Evolutionary conservation across 148 eudicot genomes (phyloP), one percentile per base, ranked within the genome.

Genomic region (Rhododendron griersonianum): DNA sequence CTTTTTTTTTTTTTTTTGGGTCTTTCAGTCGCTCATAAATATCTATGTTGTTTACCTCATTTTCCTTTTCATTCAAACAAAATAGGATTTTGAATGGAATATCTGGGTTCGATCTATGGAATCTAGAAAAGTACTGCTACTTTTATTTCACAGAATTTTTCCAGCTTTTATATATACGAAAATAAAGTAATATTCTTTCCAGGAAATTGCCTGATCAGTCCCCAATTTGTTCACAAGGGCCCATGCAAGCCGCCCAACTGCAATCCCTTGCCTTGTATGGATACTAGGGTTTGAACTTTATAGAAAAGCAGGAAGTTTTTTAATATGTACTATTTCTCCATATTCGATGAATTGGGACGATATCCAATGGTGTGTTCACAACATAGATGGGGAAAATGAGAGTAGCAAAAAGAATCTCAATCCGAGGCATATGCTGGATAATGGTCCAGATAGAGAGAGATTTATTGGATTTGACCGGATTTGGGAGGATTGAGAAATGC

Each of bases 121-220:
- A 82, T 82, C 84, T 41, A 44, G 53, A 61, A 82, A 63, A 82
- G 84, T 65, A 67, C 84, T 39, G n/a, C 84, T 5, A 71, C 76
- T 39, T 82, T 35, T 10, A 55, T 81, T 75, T 39, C 23, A 16
- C 47, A 75, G 37, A 75, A 15, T 39, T 75, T 74, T 37, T 39
- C 23, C 79, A 75, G 47, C 79, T 37, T 75, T 75, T 75, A 37
- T 37, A 33, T 35, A 9, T 21, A 21, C 47, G 28, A 45, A n/a
- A 23, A 45, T n/a, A 45, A 41, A 78, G 53, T 78, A 47, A 45
- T 45, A n/a, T 78, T 45, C 33, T 45, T 45, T 78, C 14, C 1
- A 39, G 33, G 53, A 44, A 45, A 45, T 45, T 41, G 30, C 81
- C 79, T 37, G 28, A 9, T 44, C 28, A 78, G 15, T 78, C 74